phyloP scores from a whole-genome alignment of 1,139 yeast species.

The Barnettozyma hawaiiensis region DNA sequence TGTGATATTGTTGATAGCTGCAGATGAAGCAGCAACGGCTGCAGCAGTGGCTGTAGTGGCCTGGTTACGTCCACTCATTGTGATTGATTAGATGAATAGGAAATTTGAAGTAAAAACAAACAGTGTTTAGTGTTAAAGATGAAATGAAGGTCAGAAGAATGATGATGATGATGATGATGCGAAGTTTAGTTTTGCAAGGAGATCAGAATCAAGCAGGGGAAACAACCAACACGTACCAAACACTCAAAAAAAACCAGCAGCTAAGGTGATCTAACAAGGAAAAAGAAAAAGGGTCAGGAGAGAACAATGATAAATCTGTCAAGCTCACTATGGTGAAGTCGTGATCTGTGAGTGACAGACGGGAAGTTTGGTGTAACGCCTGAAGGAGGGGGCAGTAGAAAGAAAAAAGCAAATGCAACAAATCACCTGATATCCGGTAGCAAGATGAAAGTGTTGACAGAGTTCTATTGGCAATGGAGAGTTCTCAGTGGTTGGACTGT shows the following conservation, averaged over 20 bases:
- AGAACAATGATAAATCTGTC: too few relatives aligned
- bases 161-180: too few relatives aligned
- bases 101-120: background rate
- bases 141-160: background rate
- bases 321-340: background rate
- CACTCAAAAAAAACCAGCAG: too few relatives aligned
- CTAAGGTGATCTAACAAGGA: background rate
- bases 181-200: background rate
- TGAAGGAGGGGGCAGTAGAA: too few relatives aligned
- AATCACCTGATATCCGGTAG: background rate
- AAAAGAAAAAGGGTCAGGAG: background rate
- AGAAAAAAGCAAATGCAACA: background rate
- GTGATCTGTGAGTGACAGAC: too few relatives aligned
- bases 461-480: background rate
- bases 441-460: background rate
- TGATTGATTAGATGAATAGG: background rate
- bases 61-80: constrained; percentile 10
- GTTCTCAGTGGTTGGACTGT: background rate
- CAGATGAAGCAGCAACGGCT: constrained; percentile 27
- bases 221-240: background rate
- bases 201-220: background rate
- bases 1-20: constrained; percentile 26
- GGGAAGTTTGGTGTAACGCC: too few relatives aligned
- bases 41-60: constrained; percentile 20
- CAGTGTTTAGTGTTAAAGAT: background rate